Conservation (phyloP, 148 eudicot species). For the Spergularia marina region DNA sequence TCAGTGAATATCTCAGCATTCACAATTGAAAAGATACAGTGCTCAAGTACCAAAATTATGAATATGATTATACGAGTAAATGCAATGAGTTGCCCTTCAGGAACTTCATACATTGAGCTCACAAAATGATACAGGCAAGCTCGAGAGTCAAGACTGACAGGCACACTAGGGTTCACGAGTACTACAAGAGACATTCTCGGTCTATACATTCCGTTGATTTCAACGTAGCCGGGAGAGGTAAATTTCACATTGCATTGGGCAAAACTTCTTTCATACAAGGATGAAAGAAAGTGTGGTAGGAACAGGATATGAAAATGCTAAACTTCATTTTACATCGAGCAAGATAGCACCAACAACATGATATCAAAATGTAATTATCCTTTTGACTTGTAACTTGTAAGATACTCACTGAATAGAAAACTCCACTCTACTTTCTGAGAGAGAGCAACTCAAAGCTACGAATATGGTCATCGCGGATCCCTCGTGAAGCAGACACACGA, state of each 20-base stretch:
- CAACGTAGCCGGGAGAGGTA: not conserved
- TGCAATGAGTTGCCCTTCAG: too few relatives aligned
- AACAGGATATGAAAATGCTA: not conserved
- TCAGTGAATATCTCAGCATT: too few relatives aligned
- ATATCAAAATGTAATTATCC: constrained; percentile 12
- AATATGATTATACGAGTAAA: too few relatives aligned
- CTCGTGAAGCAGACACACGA: constrained; percentile 52
- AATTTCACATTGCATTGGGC: not conserved
- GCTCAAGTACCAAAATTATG: too few relatives aligned
- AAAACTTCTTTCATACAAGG: not conserved
- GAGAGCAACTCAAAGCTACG: constrained; percentile 90
- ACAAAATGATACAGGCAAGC: too few relatives aligned
- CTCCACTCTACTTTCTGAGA: constrained; percentile 52
- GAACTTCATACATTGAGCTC: too few relatives aligned
- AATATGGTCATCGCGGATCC: constrained; percentile 65
- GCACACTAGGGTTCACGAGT: too few relatives aligned
- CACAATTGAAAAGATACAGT: too few relatives aligned
- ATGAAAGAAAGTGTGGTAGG: not conserved
- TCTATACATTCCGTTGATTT: not conserved
- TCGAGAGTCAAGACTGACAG: too few relatives aligned
- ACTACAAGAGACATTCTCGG: too few relatives aligned
- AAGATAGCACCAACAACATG: constrained; percentile 21
- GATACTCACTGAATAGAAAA: constrained; percentile 10
- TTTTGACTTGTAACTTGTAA: constrained; percentile 17
- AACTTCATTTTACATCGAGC: constrained; percentile 12